A percentile compares a stretch with the other conserved stretches of the same genome.
These are phyloP conservation scores for Gautieria morchelliformis DNA, from an alignment of 768 basidiomycete species.

Conservation along the genomic window DNA sequence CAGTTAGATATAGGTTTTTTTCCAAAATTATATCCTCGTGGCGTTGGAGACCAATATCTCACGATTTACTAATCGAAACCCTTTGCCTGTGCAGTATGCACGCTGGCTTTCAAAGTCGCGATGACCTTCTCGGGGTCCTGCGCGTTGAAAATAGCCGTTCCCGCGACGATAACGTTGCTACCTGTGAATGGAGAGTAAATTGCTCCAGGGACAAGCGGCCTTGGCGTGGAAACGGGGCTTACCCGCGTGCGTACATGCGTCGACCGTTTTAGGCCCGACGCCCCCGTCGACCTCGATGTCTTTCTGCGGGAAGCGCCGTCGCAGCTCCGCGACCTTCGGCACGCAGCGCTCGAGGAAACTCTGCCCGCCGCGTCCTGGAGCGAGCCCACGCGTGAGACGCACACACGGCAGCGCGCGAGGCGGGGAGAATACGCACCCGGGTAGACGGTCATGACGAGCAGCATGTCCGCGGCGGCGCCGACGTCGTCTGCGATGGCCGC, in stretches of 20 bases:
- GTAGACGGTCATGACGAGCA: constrained; percentile 97
- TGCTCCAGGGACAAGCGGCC: neutral
- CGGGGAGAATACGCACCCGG: constrained; percentile 55
- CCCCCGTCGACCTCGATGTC: constrained; percentile 99
- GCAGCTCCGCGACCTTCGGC: constrained; percentile 85
- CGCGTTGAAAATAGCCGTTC: constrained; percentile 88
- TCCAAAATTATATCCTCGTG: no score
- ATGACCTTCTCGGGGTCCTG: constrained; percentile 75
- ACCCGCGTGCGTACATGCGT: constrained; percentile 85
- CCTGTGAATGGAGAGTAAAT: constrained; percentile 39
- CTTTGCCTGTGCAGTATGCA: constrained; percentile 55
- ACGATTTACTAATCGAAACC: neutral
- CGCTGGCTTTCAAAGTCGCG: constrained; percentile 52
- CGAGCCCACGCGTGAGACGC: neutral
- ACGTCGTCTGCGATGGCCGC: constrained; percentile 80
- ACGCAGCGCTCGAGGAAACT: constrained; percentile 92
- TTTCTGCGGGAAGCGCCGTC: constrained; percentile 82
- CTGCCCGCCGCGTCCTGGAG: constrained; percentile 84
- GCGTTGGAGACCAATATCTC: neutral
- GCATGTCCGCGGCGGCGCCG: constrained; percentile 80
- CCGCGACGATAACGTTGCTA: constrained; percentile 97
- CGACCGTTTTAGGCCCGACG: constrained; percentile 85
- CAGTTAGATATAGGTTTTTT: no score
- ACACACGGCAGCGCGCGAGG: neutral
- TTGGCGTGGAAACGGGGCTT: constrained; percentile 16